A percentile compares a stretch with the other conserved stretches of the same genome.
These are phyloP conservation scores for Calonectria hawksworthii DNA, from an alignment of 2,329 filamentous ascomycete species.

Conservation along the genomic window DNA sequence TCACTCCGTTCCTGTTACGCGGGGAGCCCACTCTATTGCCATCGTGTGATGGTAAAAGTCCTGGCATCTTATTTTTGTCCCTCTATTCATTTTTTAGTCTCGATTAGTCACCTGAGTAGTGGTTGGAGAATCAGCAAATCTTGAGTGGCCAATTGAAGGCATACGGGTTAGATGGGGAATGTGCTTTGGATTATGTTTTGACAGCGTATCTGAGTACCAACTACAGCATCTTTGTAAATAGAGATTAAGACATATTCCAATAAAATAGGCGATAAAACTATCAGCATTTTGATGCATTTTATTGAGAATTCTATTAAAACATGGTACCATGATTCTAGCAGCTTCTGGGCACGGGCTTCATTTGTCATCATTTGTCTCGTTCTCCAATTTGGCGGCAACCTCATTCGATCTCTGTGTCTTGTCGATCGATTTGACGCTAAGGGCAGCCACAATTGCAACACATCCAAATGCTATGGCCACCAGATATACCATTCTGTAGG, in stretches of 20 bases:
- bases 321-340: background rate
- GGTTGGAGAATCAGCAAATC: background rate
- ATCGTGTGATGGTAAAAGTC: background rate
- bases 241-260: background rate
- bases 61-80: background rate
- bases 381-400: conserved; percentile 31
- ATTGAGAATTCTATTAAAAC: background rate
- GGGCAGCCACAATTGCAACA: conserved; percentile 48
- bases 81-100: background rate
- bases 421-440: conserved; percentile 42
- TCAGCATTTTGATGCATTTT: background rate
- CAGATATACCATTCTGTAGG: conserved; percentile 48
- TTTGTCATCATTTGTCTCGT: background rate
- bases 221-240: background rate
- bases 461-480: conserved; percentile 53
- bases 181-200: background rate
- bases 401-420: conserved; percentile 25
- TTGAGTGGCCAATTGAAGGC: background rate
- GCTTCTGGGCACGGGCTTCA: background rate
- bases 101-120: background rate
- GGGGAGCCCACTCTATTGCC: background rate
- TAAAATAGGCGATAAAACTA: background rate
- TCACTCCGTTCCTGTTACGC: background rate
- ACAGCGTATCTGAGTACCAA: background rate
- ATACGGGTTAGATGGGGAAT: background rate